Evolutionary conservation across 2,329 filamentous ascomycete species (phyloP).

Genomic region (Aspergillus flavus): DNA sequence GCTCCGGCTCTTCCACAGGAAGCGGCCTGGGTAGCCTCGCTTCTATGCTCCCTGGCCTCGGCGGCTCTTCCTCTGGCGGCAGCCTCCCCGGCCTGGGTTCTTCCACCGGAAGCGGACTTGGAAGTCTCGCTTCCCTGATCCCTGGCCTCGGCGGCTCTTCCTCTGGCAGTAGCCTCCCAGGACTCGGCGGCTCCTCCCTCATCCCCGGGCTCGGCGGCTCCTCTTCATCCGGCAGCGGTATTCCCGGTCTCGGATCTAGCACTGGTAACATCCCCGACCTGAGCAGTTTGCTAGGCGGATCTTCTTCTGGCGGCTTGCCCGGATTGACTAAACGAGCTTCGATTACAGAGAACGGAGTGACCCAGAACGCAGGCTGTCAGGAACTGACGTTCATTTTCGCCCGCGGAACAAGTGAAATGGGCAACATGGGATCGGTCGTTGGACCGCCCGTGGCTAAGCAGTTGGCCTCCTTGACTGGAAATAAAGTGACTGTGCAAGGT

Average conservation of each 20-base stretch:
- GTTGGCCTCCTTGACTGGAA: conserved; percentile 26
- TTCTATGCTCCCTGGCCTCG: not conserved
- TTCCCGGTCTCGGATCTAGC: conserved; percentile 3
- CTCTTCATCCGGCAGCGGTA: not conserved
- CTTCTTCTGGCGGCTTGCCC: not conserved
- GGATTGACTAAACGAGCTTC: conserved; percentile 22
- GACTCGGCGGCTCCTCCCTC: not conserved
- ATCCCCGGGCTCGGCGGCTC: not conserved
- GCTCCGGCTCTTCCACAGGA: conserved; percentile 7
- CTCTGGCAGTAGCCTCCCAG: too few species aligned
- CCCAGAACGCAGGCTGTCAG: conserved; percentile 42
- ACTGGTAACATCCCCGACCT: not conserved
- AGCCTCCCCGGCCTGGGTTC: conserved; percentile 8
- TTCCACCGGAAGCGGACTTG: conserved; percentile 11
- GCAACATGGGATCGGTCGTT: conserved; percentile 47
- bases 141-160: not conserved
- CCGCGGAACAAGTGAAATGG: conserved; percentile 45
- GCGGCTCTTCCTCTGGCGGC: not conserved
- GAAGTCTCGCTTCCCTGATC: not conserved
- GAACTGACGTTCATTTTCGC: conserved; percentile 49
- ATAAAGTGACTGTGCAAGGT: conserved; percentile 36
- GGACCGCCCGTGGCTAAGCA: conserved; percentile 39
- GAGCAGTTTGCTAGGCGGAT: conserved; percentile 3
- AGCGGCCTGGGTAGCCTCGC: conserved; percentile 9
- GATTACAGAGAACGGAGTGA: conserved; percentile 44